Percentiles rank a stretch among this genome's conserved stretches.
phyloP scores from a whole-genome alignment of 169 alveolate species.

The Fabrea salina region DNA sequence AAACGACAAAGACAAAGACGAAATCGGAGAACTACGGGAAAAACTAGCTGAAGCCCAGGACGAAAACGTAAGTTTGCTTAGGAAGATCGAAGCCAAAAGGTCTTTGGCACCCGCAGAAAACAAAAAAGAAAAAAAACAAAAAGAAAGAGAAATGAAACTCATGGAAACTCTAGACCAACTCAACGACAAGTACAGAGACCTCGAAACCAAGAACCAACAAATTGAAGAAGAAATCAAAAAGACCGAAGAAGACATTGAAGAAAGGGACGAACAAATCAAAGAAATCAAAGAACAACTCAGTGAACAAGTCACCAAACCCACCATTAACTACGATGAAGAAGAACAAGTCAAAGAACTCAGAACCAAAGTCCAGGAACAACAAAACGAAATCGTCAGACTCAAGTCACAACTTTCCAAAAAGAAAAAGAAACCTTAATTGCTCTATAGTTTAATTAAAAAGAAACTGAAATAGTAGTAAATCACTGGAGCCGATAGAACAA shows the following conservation, averaged over 20 bases:
- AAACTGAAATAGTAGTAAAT: slow-evolving; percentile 18
- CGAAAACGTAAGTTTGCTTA: not conserved
- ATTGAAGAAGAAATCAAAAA: not conserved
- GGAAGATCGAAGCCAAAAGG: not conserved
- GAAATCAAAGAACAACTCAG: not conserved
- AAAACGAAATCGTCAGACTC: not conserved
- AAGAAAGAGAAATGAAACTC: not conserved
- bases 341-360: not conserved
- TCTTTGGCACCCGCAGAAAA: not conserved
- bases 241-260: not conserved
- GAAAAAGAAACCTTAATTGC: too few species aligned
- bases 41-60: not conserved
- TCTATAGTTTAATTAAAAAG: too few species aligned
- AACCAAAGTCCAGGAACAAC: not conserved
- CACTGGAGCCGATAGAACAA: not conserved
- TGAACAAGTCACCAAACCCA: not conserved
- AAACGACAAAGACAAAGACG: not conserved
- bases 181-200: not conserved
- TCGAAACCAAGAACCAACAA: not conserved
- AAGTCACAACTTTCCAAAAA: not conserved
- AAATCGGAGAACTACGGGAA: not conserved
- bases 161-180: not conserved
- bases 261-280: not conserved
- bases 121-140: not conserved
- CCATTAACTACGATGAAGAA: not conserved